Conservation (phyloP, 2,329 filamentous ascomycete genomes). For the Aspergillus clavatus region DNA sequence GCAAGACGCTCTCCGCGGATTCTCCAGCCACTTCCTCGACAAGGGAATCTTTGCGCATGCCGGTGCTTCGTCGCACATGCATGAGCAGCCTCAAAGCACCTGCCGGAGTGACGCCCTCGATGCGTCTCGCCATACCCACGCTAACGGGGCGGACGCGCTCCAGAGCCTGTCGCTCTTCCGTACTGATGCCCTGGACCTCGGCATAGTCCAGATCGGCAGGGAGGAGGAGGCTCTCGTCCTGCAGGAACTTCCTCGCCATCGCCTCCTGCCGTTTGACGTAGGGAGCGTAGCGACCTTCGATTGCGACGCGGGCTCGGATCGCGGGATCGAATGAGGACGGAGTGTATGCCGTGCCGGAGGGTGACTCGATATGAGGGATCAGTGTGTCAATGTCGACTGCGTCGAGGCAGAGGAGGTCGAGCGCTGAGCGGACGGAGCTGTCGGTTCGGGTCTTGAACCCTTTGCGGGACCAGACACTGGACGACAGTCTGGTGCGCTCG, state of each 20-base stretch:
- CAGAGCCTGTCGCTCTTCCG: constrained; percentile 71
- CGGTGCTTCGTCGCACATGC: constrained; percentile 28
- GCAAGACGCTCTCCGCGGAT: constrained; percentile 13
- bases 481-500: constrained; percentile 52
- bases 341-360: constrained; percentile 38
- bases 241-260: constrained; percentile 61
- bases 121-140: constrained; percentile 78
- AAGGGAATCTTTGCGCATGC: constrained; percentile 9
- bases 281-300: constrained; percentile 82
- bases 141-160: constrained; percentile 70
- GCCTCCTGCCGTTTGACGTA: constrained; percentile 71
- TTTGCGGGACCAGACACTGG: constrained; percentile 61
- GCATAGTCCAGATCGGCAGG: constrained; percentile 74
- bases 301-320: constrained; percentile 65
- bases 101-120: constrained; percentile 65
- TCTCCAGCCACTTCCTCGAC: constrained; percentile 9
- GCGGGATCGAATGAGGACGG: constrained; percentile 47
- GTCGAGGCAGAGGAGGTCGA: constrained; percentile 71
- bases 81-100: constrained; percentile 43
- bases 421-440: constrained; percentile 62
- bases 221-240: constrained; percentile 70
- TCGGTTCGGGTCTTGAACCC: constrained; percentile 68
- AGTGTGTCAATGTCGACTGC: constrained; percentile 57
- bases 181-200: constrained; percentile 66
- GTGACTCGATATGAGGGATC: constrained; percentile 46